A percentile compares a stretch with the other conserved stretches of the same genome.
These are phyloP conservation scores for Talaromyces sp. DNA, from an alignment of 2,329 filamentous ascomycete genomes.

Conservation along the genomic window DNA sequence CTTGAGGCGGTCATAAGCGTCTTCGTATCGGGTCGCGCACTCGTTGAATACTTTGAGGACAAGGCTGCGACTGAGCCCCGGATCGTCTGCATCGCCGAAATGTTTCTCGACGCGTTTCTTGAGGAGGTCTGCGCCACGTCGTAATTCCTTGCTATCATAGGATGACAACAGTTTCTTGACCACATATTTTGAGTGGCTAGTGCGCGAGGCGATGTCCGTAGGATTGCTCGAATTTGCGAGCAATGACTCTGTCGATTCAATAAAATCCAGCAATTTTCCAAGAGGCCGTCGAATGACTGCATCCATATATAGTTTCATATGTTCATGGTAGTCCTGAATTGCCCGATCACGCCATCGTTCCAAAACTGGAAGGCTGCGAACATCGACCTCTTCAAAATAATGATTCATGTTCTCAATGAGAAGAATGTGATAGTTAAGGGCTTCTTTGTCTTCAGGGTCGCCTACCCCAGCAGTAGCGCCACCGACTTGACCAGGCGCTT, in stretches of 20 bases:
- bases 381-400: constrained; percentile 85
- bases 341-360: constrained; percentile 79
- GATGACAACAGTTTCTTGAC: constrained; percentile 81
- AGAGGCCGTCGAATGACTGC: constrained; percentile 84
- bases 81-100: constrained; percentile 83
- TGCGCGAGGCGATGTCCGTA: constrained; percentile 65
- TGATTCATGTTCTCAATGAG: constrained; percentile 99
- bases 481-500: constrained; percentile 56
- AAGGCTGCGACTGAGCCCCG: constrained; percentile 55
- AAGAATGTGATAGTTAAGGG: constrained; percentile 93
- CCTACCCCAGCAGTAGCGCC: constrained; percentile 43
- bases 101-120: constrained; percentile 95
- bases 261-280: constrained; percentile 83
- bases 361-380: constrained; percentile 66
- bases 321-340: constrained; percentile 71
- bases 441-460: constrained; percentile 90
- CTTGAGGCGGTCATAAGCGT: constrained; percentile 48
- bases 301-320: constrained; percentile 79
- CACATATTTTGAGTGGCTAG: constrained; percentile 72
- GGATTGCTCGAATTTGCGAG: constrained; percentile 54
- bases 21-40: constrained; percentile 54
- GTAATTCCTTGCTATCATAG: constrained; percentile 78
- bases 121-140: constrained; percentile 82
- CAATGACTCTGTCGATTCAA: constrained; percentile 78
- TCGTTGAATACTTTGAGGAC: constrained; percentile 57